Evolutionary conservation across 768 basidiomycete genomes (phyloP), one percentile per base, ranked within the genome.

Genomic region (Pulveroboletus sp.): DNA sequence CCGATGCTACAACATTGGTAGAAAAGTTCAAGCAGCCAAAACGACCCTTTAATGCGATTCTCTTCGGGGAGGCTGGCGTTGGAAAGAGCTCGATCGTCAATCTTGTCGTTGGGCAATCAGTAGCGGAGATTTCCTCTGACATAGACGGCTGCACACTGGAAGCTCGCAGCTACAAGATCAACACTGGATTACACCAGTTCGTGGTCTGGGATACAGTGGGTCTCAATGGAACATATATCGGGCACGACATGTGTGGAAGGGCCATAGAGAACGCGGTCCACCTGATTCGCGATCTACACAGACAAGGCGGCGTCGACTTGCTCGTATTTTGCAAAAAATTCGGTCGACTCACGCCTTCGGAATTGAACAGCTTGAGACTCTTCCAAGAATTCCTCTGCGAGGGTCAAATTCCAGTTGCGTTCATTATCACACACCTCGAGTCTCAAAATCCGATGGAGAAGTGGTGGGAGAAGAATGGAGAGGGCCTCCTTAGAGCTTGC

Each of bases 41-140:
- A 35, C 58, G 55, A n/a, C 53, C 52, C 38, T 53, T 59, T 41
- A 71, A 68, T 33, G 55, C 66, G 6, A 56, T 76, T 39, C 37
- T 76, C 14, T 75, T 76, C 38, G 74, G 75, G 6, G 72, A 74
- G 40, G 56, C 68, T 0, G 74, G 74, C 27, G 51, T 41, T n/a
- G 69, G 70, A 39, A 76, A 77, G 51, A 71, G 71, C 46, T 71
- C 71, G 0, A 49, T 76, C 39, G 53, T 75, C 51, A 76, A 76
- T 54, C 67, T 77, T 55, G 27, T 75, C 24, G 45, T 53, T n/a
- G 67, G 63, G 6, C 15, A 41, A 0, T 17, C 53, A 0, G 43
- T 47, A 5, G 72, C 72, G 3, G 8, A 30, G 0, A 55, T 64
- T 9, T 71, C 71, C 7, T 56, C 50, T 33, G 30, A 47, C 7